Evolutionary conservation across 2,329 filamentous ascomycete species (phyloP).

Genomic region (Alternaria sp.): DNA sequence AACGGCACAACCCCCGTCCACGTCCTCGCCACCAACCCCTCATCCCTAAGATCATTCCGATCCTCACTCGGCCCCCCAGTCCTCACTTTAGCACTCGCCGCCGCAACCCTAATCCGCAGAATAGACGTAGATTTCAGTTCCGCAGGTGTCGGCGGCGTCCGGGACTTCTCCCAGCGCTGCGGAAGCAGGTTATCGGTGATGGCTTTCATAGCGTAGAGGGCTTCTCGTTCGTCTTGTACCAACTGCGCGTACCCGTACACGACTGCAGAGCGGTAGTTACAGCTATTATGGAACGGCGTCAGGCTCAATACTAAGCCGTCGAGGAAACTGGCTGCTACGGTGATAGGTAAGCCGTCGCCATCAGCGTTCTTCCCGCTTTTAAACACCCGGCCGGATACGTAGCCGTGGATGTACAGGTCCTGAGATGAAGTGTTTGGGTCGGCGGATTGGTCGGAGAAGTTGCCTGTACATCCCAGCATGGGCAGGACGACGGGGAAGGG

Average conservation of each 20-base stretch:
- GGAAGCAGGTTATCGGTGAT: slow-evolving; percentile 50
- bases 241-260: slow-evolving; percentile 42
- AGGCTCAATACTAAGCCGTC: slow-evolving; percentile 49
- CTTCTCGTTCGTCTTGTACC: slow-evolving; percentile 35
- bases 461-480: slow-evolving; percentile 52
- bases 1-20: slow-evolving; percentile 52
- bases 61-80: slow-evolving; percentile 48
- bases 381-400: slow-evolving; percentile 68
- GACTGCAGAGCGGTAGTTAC: slow-evolving; percentile 49
- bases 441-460: slow-evolving; percentile 58
- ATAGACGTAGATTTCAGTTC: slow-evolving; percentile 45
- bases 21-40: slow-evolving; percentile 28
- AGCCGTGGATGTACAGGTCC: slow-evolving; percentile 49
- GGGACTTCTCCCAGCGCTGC: slow-evolving; percentile 41
- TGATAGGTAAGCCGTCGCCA: slow-evolving; percentile 1
- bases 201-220: slow-evolving; percentile 40
- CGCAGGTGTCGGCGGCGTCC: slow-evolving; percentile 41
- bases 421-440: slow-evolving; percentile 63
- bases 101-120: slow-evolving; percentile 34
- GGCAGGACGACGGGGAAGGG: slow-evolving; percentile 64
- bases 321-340: slow-evolving; percentile 27
- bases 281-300: slow-evolving; percentile 49
- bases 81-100: slow-evolving; percentile 47
- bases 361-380: neutral
- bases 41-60: slow-evolving; percentile 42